Conservation (phyloP, 305 asterid species). For the Ajuga reptans region DNA sequence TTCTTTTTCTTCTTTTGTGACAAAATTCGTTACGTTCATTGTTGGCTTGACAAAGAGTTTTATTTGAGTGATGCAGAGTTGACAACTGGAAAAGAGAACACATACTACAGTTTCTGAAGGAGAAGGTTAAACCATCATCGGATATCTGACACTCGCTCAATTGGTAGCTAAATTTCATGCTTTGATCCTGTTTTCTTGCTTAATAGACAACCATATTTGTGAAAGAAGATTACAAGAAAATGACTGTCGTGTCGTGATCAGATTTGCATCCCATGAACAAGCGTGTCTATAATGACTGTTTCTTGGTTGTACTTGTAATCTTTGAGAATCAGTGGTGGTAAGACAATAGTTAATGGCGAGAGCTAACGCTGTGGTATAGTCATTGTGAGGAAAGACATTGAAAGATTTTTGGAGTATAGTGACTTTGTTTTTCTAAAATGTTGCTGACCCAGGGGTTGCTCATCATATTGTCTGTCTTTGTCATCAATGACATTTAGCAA, state of each 20-base stretch:
- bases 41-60: not conserved
- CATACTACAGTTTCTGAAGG: slow-evolving; percentile 22
- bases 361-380: too few relatives aligned
- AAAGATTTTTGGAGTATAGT: too few relatives aligned
- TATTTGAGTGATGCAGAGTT: slow-evolving; percentile 9
- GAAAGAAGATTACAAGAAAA: not conserved
- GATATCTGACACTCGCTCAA: not conserved
- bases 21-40: not conserved
- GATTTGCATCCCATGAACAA: not conserved
- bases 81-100: slow-evolving; percentile 27
- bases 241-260: not conserved
- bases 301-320: not conserved
- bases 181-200: not conserved
- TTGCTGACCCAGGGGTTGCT: too few relatives aligned
- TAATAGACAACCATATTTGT: not conserved
- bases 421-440: too few relatives aligned
- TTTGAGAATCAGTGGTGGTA: too few relatives aligned
- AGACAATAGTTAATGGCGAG: too few relatives aligned
- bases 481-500: too few relatives aligned
- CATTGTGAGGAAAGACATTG: too few relatives aligned
- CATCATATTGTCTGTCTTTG: too few relatives aligned
- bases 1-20: too few relatives aligned
- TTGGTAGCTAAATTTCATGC: not conserved
- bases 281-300: not conserved
- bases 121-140: slow-evolving; percentile 22